Base-by-base conservation (phyloP, 768 basidiomycete genomes). In the Auricularia sp. region DNA sequence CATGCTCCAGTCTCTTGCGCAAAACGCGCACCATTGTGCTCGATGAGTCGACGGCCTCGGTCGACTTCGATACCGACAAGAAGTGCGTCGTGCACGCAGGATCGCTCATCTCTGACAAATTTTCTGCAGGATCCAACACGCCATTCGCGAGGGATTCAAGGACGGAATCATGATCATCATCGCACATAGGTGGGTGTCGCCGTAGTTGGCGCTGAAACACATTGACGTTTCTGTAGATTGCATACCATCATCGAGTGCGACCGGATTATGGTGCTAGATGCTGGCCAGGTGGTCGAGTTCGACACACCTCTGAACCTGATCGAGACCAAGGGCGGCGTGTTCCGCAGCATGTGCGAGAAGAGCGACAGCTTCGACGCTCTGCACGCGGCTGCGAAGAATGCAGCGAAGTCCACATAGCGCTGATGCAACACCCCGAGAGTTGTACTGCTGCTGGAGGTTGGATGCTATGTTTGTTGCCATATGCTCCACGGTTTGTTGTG, bases 261-360 rank as follows among this genome's bases (percentile, higher is more conserved):
- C 65, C 72, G 73, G 64, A 74, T 80, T 51, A 65, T 80, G 18
- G 78, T 80, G 0, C 71, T 81, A 5, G 87, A 85, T 63, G 79
- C 82, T 18, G 92, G 92, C 1, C 78, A 82, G 65, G 79, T 94
- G 54, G 73, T 85, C n/a, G 93, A 95, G 81, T 90, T 90, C 70
- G 92, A 93, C 72, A 87, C 89, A 2, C 92, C 94, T 0, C 75
- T 79, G 33, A 82, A 79, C 54, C 74, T 95, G 18, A 93, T 84
- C 74, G 69, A 80, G 61, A 77, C 73, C 6, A 66, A 77, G 3
- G 78, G 82, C 62, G 86, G 90, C 1, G 87, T 92, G 68, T 95
- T 95, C 79, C 82, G 85, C 45, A 83, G 85, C 59, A 94, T 96
- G 92, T 94, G 92, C 70, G 86, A 91, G 59, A 80, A 82, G 67